phyloP scores from a whole-genome alignment of 176 grass and related monocot species.

The Bonia amplexicaulis region DNA sequence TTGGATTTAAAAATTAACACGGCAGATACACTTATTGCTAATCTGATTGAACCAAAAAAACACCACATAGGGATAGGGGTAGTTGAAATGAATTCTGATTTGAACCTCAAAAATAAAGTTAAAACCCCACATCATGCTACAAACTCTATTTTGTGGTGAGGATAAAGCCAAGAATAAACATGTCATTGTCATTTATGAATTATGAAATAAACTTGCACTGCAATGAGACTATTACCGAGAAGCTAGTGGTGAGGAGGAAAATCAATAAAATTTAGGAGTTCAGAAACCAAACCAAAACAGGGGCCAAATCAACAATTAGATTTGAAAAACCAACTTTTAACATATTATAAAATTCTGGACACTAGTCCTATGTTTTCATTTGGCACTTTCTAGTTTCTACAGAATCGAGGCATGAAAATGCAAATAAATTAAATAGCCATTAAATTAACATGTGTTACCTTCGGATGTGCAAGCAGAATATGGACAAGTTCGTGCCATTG shows the following conservation, averaged over 20 bases:
- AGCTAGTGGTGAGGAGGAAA: neutral
- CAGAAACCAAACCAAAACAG: neutral
- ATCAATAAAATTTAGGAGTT: neutral
- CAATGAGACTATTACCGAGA: neutral
- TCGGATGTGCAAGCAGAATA: constrained; percentile 94
- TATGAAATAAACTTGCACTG: neutral
- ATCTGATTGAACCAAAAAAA: constrained; percentile 10
- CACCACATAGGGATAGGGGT: neutral
- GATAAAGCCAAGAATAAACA: neutral
- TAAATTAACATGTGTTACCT: constrained; percentile 45
- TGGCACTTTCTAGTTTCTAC: neutral
- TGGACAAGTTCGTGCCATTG: constrained; percentile 92
- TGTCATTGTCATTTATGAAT: neutral
- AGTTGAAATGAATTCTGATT: neutral
- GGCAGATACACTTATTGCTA: neutral
- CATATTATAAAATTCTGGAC: neutral
- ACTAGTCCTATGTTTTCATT: neutral
- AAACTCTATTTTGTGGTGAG: neutral
- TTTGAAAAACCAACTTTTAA: neutral
- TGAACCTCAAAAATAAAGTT: neutral
- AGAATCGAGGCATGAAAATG: neutral
- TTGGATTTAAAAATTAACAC: neutral
- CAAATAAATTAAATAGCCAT: neutral
- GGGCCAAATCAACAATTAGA: neutral
- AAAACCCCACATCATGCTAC: neutral